Evolutionary conservation across 495 filamentous ascomycete species (phyloP).

Genomic region (Tuber indicum): DNA sequence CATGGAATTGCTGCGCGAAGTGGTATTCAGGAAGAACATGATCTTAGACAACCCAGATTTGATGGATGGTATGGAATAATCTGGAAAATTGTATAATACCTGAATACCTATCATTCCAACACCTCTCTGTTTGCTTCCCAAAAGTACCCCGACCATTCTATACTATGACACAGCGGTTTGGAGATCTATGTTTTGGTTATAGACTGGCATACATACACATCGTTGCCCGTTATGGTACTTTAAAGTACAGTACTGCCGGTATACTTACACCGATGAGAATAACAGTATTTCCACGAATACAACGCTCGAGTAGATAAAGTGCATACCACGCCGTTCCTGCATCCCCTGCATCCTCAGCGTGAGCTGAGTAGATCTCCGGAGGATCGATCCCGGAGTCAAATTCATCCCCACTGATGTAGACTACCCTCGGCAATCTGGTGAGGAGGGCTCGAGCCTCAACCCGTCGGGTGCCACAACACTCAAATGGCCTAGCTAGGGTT

Average conservation of each 20-base stretch:
- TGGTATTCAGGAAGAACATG: constrained; percentile 74
- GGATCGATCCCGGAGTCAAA: background rate
- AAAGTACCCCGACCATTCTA: background rate
- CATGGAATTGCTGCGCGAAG: constrained; percentile 80
- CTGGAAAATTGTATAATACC: constrained; percentile 1
- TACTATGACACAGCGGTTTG: background rate
- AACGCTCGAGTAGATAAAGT: background rate
- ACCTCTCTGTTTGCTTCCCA: background rate
- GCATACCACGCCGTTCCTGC: background rate
- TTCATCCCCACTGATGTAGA: background rate
- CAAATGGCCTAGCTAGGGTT: background rate
- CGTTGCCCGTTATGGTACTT: background rate
- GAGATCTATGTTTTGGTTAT: background rate
- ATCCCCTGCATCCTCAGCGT: background rate
- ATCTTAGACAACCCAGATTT: constrained; percentile 76
- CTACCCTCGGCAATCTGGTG: background rate
- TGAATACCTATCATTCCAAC: background rate
- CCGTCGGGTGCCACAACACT: background rate
- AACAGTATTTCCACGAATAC: background rate
- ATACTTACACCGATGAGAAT: background rate
- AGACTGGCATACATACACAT: background rate
- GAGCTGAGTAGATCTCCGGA: background rate
- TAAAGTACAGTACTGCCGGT: background rate
- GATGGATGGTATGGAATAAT: constrained; percentile 82
- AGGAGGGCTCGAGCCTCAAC: background rate